phyloP scores from a whole-genome alignment of 148 eudicot genomes.

The Nyssa sinensis region DNA sequence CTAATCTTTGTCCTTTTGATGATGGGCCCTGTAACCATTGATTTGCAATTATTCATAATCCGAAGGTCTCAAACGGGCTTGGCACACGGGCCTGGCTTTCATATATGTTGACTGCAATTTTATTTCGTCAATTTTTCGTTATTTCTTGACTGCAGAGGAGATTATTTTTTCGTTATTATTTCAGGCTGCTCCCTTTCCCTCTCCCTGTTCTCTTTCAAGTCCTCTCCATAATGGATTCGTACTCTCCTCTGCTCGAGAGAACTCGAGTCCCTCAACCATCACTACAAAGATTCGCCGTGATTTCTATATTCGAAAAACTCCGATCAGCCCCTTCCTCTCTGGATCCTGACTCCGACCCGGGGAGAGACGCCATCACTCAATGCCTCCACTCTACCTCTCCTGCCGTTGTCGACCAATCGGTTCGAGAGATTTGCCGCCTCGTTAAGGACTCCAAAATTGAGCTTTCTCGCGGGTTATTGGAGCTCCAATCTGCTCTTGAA shows the following conservation, averaged over 20 bases:
- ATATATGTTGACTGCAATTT: no score
- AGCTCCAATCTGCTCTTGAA: slow-evolving; percentile 75
- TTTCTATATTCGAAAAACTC: slow-evolving; percentile 75
- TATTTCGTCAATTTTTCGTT: no score
- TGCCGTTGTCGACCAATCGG: slow-evolving; percentile 81
- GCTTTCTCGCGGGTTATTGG: slow-evolving; percentile 43
- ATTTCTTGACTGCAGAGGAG: no score
- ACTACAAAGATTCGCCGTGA: slow-evolving; percentile 73
- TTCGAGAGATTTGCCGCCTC: slow-evolving; percentile 74
- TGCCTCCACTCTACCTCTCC: slow-evolving; percentile 67
- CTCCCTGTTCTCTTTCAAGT: no score
- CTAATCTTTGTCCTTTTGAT: no score
- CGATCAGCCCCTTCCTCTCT: slow-evolving; percentile 39
- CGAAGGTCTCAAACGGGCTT: no score
- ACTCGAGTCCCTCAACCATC: slow-evolving; percentile 75
- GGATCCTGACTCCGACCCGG: slow-evolving; percentile 46
- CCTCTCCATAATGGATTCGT: slow-evolving; percentile 55
- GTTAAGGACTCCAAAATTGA: slow-evolving; percentile 51
- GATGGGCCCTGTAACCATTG: no score
- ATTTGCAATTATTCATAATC: no score
- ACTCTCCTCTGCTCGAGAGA: slow-evolving; percentile 54
- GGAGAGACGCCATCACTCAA: slow-evolving; percentile 49
- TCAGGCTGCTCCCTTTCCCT: no score
- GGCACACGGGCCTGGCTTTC: no score
- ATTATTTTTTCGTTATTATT: no score